Evolutionary conservation across 768 basidiomycete genomes (phyloP), one percentile per base, ranked within the genome.

Genomic region (Phanerochaete carnosa): DNA sequence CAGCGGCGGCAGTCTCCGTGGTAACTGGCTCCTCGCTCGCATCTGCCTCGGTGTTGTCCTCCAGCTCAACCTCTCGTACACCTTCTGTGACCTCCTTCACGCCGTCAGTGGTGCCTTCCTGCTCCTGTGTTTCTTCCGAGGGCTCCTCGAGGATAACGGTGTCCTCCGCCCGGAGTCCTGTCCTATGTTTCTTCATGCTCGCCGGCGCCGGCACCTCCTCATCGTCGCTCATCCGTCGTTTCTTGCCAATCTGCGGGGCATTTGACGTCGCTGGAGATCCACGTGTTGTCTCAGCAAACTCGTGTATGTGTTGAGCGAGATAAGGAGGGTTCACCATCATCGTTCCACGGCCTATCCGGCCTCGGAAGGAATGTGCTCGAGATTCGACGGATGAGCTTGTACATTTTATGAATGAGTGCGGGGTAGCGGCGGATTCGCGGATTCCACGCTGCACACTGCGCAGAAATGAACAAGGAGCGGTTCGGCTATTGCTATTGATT

Each of bases 81-180:
- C 88, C 88, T 66, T 81, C 69, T 0, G 88, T 89, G 62, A 91
- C 87, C 66, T 86, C 87, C 69, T 86, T 89, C 25, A 90, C 87
- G 32, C 76, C 84, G 59, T 75, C 65, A 26, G 66, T 74, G 58
- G 68, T 45, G 58, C 32, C 25, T 11, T 52, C 49, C 52, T 45
- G 33, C 28, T 54, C 59, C 45, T 5, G 19, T 23, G 58, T 69
- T 46, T 61, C 62, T 45, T 61, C 61, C 22, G 19, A 45, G 43
- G 57, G 65, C 23, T 61, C 66, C 65, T 70, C 65, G 61, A 71
- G 63, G 67, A 69, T 62, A 68, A 71, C 68, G 62, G 63, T 73
- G 59, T 76, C 76, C 37, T 81, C 80, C 26, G 76, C 77, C 57
- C 78, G 77, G 45, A 75, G 70, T 69, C 79, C 47, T 25, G 33